phyloP scores from a whole-genome alignment of 2,329 filamentous ascomycete genomes.

The Venturia nashicola region DNA sequence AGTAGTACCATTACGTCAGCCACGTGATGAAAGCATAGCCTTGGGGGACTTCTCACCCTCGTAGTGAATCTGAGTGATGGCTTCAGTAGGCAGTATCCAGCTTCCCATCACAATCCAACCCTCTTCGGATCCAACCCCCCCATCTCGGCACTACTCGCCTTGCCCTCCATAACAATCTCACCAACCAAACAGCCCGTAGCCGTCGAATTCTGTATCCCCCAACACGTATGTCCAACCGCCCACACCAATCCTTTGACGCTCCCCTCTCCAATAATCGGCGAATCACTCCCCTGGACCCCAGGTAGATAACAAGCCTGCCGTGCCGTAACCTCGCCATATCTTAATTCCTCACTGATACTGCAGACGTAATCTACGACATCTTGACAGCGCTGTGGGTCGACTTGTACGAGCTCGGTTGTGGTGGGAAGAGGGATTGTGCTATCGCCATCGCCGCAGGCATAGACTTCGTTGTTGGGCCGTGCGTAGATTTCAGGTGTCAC shows the following conservation, averaged over 20 bases:
- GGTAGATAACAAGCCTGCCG: conserved; percentile 92
- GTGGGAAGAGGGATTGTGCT: conserved; percentile 59
- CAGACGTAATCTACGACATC: conserved; percentile 72
- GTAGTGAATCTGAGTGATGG: too few relatives aligned
- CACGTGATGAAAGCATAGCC: not conserved
- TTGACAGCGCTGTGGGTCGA: conserved; percentile 66
- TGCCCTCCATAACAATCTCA: conserved; percentile 35
- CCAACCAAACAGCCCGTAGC: conserved; percentile 48
- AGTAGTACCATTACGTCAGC: not conserved
- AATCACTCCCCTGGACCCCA: conserved; percentile 48
- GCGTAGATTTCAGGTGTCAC: conserved; percentile 83
- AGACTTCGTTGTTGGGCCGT: conserved; percentile 76
- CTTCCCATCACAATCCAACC: conserved; percentile 6
- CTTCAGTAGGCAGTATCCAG: too few relatives aligned
- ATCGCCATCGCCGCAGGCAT: conserved; percentile 89
- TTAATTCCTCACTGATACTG: conserved; percentile 39
- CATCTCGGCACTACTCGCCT: conserved; percentile 29
- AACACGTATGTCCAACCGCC: conserved; percentile 88
- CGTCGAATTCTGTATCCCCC: conserved; percentile 94
- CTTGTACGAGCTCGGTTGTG: conserved; percentile 61
- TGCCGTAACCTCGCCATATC: conserved; percentile 46
- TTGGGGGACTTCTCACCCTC: too few relatives aligned
- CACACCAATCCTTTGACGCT: conserved; percentile 62
- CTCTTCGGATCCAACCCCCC: conserved; percentile 28
- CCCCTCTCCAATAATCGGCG: conserved; percentile 68